A percentile compares a stretch with the other conserved stretches of the same genome.
Conservation (phyloP, 2,329 filamentous ascomycete species). For the Exophiala xenobiotica region DNA sequence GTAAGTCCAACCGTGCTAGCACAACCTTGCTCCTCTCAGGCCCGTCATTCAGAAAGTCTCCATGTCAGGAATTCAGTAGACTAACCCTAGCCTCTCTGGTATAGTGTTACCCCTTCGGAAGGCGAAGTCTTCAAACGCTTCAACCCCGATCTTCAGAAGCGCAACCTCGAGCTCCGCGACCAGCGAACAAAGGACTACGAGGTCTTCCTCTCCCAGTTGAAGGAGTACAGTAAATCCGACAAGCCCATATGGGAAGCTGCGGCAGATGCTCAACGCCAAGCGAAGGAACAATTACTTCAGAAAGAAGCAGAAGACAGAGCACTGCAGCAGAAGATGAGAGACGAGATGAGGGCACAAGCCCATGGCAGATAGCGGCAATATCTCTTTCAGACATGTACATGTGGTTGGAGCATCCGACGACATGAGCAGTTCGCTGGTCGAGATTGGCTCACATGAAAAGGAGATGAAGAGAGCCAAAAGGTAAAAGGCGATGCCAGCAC, state of each 20-base stretch:
- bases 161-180: slow-evolving; percentile 75
- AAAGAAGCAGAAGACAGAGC: slow-evolving; percentile 39
- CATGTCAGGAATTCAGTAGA: no score
- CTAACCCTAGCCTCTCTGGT: no score
- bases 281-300: slow-evolving; percentile 38
- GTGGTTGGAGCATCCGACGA: no score
- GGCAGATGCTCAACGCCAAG: slow-evolving; percentile 41
- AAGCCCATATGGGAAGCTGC: slow-evolving; percentile 67
- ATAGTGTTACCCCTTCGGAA: slow-evolving; percentile 64
- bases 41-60: no score
- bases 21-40: no score
- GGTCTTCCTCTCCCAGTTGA: slow-evolving; percentile 78
- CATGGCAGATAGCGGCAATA: slow-evolving; percentile 6
- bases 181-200: slow-evolving; percentile 83
- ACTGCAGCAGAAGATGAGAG: slow-evolving; percentile 37
- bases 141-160: slow-evolving; percentile 89
- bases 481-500: no score
- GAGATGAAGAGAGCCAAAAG: no score
- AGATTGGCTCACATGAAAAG: no score
- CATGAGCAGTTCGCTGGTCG: no score
- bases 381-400: no score
- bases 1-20: no score
- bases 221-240: slow-evolving; percentile 85
- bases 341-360: slow-evolving; percentile 43
- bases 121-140: slow-evolving; percentile 90